Percentiles rank a stretch among this genome's conserved stretches.
phyloP scores from a whole-genome alignment of 306 rosid genomes.

The Lithocarpus polystachyus region DNA sequence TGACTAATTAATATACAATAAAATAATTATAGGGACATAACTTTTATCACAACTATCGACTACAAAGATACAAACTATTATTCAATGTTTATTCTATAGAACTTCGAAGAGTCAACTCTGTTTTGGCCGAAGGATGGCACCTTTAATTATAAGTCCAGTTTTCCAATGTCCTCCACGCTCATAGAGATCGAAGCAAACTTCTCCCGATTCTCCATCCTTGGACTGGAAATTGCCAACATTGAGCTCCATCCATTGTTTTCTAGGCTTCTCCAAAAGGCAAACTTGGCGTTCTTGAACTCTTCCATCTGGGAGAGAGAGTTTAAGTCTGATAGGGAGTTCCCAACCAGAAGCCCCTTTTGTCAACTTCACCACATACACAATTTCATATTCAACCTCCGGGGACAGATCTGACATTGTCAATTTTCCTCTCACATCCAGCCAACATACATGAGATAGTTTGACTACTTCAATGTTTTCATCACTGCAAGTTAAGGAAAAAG shows the following conservation, averaged over 20 bases:
- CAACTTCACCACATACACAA: conserved; percentile 11
- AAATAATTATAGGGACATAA: too few relatives aligned
- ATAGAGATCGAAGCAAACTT: neutral
- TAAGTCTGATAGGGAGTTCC: conserved; percentile 14
- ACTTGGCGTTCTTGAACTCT: neutral
- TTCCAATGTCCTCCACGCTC: conserved; percentile 2
- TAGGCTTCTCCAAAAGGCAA: neutral
- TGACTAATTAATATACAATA: too few relatives aligned
- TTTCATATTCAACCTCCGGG: conserved; percentile 5
- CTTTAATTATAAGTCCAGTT: neutral
- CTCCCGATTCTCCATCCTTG: neutral
- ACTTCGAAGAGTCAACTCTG: too few relatives aligned
- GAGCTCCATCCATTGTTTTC: conserved; percentile 11
- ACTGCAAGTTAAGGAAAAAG: neutral
- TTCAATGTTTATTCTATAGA: too few relatives aligned
- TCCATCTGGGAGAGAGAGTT: neutral
- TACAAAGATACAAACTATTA: too few relatives aligned
- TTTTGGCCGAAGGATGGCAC: conserved; percentile 2
- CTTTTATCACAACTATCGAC: too few relatives aligned
- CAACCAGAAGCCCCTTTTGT: conserved; percentile 22
- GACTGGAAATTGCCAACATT: neutral
- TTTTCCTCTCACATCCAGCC: conserved; percentile 14
- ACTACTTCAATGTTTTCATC: conserved; percentile 21
- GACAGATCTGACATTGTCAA: conserved; percentile 18
- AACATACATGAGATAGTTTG: neutral